phyloP scores from a whole-genome alignment of 2,329 filamentous ascomycete species.

The Microdochium bolleyi region DNA sequence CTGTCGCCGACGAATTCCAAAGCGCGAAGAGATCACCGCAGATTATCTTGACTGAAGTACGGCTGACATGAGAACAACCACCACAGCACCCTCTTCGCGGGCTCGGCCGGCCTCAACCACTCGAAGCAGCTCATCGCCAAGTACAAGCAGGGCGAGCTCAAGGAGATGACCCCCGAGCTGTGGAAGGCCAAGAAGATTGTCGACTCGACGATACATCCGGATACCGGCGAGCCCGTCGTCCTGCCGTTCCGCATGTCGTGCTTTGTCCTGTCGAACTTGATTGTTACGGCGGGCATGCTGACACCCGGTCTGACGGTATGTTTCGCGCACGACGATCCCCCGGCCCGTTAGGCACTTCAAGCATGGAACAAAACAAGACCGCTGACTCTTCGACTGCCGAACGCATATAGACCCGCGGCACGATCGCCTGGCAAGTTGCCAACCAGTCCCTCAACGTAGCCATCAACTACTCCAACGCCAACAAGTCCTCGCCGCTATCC shows the following conservation, averaged over 20 bases:
- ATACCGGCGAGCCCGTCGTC: slow-evolving; percentile 86
- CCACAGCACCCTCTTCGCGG: slow-evolving; percentile 75
- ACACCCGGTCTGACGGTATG: slow-evolving; percentile 71
- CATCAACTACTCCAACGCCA: slow-evolving; percentile 95
- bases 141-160: slow-evolving; percentile 79
- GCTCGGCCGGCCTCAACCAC: slow-evolving; percentile 68
- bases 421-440: slow-evolving; percentile 86
- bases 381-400: background rate
- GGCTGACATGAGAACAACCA: slow-evolving; percentile 7
- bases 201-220: slow-evolving; percentile 91
- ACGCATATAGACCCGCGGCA: slow-evolving; percentile 60
- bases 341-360: slow-evolving; percentile 5
- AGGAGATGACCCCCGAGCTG: slow-evolving; percentile 78
- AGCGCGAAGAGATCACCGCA: background rate
- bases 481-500: slow-evolving; percentile 89
- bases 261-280: slow-evolving; percentile 86
- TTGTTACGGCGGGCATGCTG: slow-evolving; percentile 96
- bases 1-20: slow-evolving; percentile 3
- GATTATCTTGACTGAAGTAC: background rate
- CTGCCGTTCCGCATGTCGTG: slow-evolving; percentile 96
- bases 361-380: background rate
- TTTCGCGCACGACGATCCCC: background rate
- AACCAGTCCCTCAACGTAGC: slow-evolving; percentile 98
- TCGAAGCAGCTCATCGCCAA: slow-evolving; percentile 74
- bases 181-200: slow-evolving; percentile 97